Evolutionary conservation across 2,329 filamentous ascomycete genomes (phyloP), one percentile per base, ranked within the genome.

Genomic region (Dactylonectria estremocensis): DNA sequence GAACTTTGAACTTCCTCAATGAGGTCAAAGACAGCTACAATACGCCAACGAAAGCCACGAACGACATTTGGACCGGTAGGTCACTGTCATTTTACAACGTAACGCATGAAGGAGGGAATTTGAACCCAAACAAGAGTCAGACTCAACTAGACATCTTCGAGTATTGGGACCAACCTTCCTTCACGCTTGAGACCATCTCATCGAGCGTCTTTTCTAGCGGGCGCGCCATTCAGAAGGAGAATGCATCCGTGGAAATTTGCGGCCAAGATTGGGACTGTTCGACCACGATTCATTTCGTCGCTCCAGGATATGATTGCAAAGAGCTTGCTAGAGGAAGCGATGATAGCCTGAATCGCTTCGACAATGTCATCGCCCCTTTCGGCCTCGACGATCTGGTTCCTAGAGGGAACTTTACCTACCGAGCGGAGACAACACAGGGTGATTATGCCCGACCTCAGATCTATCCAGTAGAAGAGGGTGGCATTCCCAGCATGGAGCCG

Each of bases 1-100:
- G 73, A 24, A 75, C 73, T 3, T 55, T 75, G 1, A 75, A 75
- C 56, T 75, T 75, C 0, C 60, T 64, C 7, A 71, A 75, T 13
- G 67, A 66, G 18, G 43, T 43, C 11, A 69, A 70, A n/a, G 45
- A 60, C 37, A 43, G 40, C 40, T 43, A n/a, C 14, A 14, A 43
- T 43, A 6, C 8, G 14, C 14, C 2, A 6, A 24, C 16, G 18
- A 43, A 6, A 14, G 52, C 52, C 16, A 2, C 8, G 8, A 28
- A 28, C n/a, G 14, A 56, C 18, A 56, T 24, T 16, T 7, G 45
- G 37, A 31, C 9, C 0, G 54, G 54, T 16, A 37, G 16, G 13
- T 56, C 54, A 18, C 35, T 56, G 45, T 56, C 54, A 3, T 13
- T 3, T 3, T 56, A 56, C 22, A 56, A 45, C 18, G 11, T 16